These are phyloP conservation scores for Aspergillus sp. DNA, from an alignment of 2,329 filamentous ascomycete genomes.

Conservation along the genomic window DNA sequence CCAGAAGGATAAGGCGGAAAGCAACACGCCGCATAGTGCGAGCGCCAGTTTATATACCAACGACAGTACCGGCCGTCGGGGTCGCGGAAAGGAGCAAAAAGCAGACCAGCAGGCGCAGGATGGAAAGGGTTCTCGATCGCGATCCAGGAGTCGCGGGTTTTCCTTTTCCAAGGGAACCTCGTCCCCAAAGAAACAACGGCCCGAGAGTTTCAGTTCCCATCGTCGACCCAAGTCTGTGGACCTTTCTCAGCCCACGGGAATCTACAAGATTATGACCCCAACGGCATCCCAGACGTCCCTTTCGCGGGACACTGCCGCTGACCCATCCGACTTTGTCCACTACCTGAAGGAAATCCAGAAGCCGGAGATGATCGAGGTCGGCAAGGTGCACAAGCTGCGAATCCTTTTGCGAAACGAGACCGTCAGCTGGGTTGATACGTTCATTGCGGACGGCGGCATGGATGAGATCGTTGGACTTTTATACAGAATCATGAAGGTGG, in stretches of 20 bases:
- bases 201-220: conserved; percentile 63
- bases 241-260: conserved; percentile 59
- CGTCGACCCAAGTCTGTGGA: conserved; percentile 73
- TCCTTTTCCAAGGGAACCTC: conserved; percentile 70
- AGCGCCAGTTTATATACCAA: conserved; percentile 29
- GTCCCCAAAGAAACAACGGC: conserved; percentile 74
- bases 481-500: conserved; percentile 89
- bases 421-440: conserved; percentile 90
- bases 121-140: conserved; percentile 46
- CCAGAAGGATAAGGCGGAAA: conserved; percentile 78
- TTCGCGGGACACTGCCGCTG: conserved; percentile 69
- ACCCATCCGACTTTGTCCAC: conserved; percentile 79
- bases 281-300: conserved; percentile 54
- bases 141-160: conserved; percentile 72
- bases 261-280: conserved; percentile 56
- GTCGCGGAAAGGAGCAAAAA: conserved; percentile 44
- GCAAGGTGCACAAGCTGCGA: conserved; percentile 88
- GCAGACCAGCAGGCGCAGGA: conserved; percentile 43
- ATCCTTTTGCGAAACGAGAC: conserved; percentile 91
- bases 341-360: conserved; percentile 80
- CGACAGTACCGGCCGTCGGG: conserved; percentile 32
- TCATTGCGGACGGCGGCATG: conserved; percentile 89
- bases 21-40: conserved; percentile 50
- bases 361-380: conserved; percentile 85
- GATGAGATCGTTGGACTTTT: conserved; percentile 82